Evolutionary conservation across 2,329 filamentous ascomycete species (phyloP).

Genomic region (Claviceps cyperi): DNA sequence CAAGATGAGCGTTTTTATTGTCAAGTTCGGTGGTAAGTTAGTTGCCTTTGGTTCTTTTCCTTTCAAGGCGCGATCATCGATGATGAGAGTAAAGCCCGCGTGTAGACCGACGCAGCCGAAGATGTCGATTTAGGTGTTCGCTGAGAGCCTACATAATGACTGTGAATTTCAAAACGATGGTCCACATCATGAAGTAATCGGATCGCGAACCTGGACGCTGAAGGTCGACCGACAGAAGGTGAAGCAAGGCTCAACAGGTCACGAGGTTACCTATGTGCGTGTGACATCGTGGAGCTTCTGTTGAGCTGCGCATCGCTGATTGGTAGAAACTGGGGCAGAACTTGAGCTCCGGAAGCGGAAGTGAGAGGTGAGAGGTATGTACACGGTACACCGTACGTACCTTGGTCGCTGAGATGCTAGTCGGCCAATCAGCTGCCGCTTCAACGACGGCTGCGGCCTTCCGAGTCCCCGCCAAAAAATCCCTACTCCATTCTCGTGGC

Average conservation of each 20-base stretch:
- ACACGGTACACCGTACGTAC: too few species aligned
- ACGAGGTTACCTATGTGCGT: neutral
- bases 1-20: too few species aligned
- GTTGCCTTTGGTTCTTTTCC: too few species aligned
- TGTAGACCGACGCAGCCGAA: too few species aligned
- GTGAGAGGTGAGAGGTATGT: neutral
- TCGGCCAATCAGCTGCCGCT: neutral
- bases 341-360: neutral
- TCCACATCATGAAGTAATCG: neutral
- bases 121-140: too few species aligned
- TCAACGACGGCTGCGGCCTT: conserved; percentile 7
- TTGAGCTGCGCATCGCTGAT: neutral
- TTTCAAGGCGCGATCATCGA: too few species aligned
- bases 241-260: neutral
- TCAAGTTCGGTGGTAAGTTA: too few species aligned
- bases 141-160: too few species aligned
- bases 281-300: neutral
- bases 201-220: neutral
- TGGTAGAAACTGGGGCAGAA: neutral
- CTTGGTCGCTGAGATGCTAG: neutral
- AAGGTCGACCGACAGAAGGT: neutral
- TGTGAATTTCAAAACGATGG: too few species aligned
- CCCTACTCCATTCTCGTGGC: conserved; percentile 10
- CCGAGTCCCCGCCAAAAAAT: conserved; percentile 22
- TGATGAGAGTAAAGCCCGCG: too few species aligned